These are phyloP conservation scores for Dispira parvispora DNA, from an alignment of 192 early-diverging fungal genomes.

Conservation along the genomic window DNA sequence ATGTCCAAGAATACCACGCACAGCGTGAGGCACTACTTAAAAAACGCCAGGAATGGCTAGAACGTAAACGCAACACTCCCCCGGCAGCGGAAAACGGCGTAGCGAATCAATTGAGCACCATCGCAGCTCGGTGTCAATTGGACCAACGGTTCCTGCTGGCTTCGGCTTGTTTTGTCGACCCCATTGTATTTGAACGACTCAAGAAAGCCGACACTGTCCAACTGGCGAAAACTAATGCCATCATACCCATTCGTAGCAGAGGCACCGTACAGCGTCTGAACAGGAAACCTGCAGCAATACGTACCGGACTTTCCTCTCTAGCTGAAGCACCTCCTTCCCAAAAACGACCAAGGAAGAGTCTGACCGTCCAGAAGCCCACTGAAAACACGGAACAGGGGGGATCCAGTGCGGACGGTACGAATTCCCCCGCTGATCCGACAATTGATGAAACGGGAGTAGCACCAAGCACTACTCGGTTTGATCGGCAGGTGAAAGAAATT, in stretches of 20 bases:
- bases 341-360: not conserved
- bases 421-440: not conserved
- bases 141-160: not conserved
- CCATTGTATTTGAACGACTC: not conserved
- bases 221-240: not conserved
- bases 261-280: not conserved
- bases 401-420: not conserved
- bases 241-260: not conserved
- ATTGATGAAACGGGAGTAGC: not conserved
- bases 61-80: no score
- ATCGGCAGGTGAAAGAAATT: not conserved
- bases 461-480: not conserved
- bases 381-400: no score
- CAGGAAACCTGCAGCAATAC: not conserved
- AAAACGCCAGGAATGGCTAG: no score
- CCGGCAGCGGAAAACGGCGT: no score
- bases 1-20: no score
- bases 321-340: not conserved
- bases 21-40: no score
- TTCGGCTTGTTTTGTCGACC: not conserved
- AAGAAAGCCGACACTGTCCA: not conserved
- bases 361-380: not conserved
- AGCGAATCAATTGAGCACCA: not conserved
- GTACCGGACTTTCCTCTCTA: not conserved
- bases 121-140: not conserved